Evolutionary conservation across 345 rosid genomes (phyloP).

Genomic region (Corchorus olitorius): DNA sequence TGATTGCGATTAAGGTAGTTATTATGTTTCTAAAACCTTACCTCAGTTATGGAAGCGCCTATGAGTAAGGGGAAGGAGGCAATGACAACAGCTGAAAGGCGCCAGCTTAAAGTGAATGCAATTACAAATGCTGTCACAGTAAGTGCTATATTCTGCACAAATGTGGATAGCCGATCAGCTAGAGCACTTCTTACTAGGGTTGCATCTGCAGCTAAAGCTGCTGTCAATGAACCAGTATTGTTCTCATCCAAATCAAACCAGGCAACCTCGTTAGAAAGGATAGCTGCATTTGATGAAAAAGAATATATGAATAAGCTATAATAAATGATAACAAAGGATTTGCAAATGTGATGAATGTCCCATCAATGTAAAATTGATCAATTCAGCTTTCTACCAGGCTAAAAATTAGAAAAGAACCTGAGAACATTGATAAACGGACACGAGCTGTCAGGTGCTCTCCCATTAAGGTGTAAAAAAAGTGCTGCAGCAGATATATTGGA

Average conservation of each 20-base stretch:
- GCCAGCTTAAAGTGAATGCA: conserved; percentile 76
- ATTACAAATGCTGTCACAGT: conserved; percentile 68
- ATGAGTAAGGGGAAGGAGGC: conserved; percentile 81
- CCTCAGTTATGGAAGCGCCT: conserved; percentile 77
- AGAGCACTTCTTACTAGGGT: conserved; percentile 73
- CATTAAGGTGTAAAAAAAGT: conserved; percentile 78
- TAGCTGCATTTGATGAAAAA: conserved; percentile 52
- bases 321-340: background rate
- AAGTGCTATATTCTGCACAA: conserved; percentile 78
- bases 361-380: background rate
- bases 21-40: conserved; percentile 25
- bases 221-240: conserved; percentile 61
- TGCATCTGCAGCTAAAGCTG: conserved; percentile 80
- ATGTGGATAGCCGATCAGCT: conserved; percentile 80
- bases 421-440: conserved; percentile 67
- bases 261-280: conserved; percentile 77
- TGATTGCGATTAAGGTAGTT: background rate
- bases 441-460: conserved; percentile 81
- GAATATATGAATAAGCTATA: background rate
- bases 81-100: conserved; percentile 69
- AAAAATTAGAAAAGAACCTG: conserved; percentile 46
- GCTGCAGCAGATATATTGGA: conserved; percentile 73
- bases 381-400: conserved; percentile 1
- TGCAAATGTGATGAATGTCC: background rate
- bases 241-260: conserved; percentile 93